A percentile compares a stretch with the other conserved stretches of the same genome.
phyloP scores from a whole-genome alignment of 2,329 filamentous ascomycete species.

The Colletotrichum limetticola region DNA sequence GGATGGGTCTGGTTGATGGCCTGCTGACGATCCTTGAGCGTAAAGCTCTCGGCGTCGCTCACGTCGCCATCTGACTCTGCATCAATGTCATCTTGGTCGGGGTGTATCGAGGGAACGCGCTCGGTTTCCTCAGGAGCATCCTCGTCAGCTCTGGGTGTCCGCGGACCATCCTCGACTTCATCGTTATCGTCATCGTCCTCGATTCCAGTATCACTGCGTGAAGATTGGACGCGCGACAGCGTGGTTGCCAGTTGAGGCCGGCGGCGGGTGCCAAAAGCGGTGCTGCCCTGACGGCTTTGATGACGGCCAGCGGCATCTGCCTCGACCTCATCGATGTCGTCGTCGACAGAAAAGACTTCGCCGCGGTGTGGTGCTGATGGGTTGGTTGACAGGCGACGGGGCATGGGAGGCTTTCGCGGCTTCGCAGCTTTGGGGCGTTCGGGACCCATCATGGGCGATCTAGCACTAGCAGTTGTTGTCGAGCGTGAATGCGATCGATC shows the following conservation, averaged over 20 bases:
- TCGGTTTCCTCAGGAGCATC: constrained; percentile 41
- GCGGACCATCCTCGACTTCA: constrained; percentile 33
- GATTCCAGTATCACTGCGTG: constrained; percentile 41
- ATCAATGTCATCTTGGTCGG: constrained; percentile 52
- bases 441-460: constrained; percentile 57
- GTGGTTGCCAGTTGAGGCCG: constrained; percentile 45
- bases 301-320: constrained; percentile 66
- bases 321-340: constrained; percentile 84
- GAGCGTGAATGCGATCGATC: constrained; percentile 51
- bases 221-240: constrained; percentile 56
- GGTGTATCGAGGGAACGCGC: constrained; percentile 45
- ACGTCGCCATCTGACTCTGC: constrained; percentile 77
- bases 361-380: constrained; percentile 79
- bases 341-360: constrained; percentile 90
- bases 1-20: constrained; percentile 99
- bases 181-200: constrained; percentile 39
- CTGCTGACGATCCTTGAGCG: constrained; percentile 93
- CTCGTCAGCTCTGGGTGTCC: constrained; percentile 28
- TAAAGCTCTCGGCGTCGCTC: constrained; percentile 97
- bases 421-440: constrained; percentile 62
- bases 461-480: constrained; percentile 50
- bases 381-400: constrained; percentile 80
- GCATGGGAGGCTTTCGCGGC: constrained; percentile 77
- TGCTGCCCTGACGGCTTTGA: constrained; percentile 41
- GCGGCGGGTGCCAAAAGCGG: constrained; percentile 45